These are phyloP conservation scores for Silene noctiflora DNA, from an alignment of 179 eudicot genomes.

Conservation along the genomic window DNA sequence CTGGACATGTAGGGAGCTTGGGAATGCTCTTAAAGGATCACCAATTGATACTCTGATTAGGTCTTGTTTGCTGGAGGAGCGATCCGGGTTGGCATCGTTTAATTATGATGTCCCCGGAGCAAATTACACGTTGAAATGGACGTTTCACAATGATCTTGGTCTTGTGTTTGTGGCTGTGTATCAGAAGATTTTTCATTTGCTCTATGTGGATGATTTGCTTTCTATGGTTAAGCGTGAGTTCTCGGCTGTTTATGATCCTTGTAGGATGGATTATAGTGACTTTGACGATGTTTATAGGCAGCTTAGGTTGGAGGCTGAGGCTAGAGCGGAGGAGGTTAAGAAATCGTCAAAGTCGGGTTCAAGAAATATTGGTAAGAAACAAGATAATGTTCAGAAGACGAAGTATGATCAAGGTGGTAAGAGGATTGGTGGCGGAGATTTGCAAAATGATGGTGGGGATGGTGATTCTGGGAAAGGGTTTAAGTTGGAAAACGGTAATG, in stretches of 20 bases:
- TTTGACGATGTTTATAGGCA: constrained; percentile 77
- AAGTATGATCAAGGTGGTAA: constrained; percentile 57
- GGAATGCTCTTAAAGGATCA: constrained; percentile 83
- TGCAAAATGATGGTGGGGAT: constrained; percentile 50
- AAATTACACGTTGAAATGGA: constrained; percentile 87
- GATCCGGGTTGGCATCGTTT: constrained; percentile 81
- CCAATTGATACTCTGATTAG: constrained; percentile 87
- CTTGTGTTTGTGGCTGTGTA: constrained; percentile 95
- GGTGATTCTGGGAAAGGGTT: constrained; percentile 38
- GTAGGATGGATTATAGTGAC: constrained; percentile 54
- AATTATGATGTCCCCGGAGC: constrained; percentile 81
- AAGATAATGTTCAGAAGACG: constrained; percentile 49
- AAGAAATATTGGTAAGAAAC: constrained; percentile 48
- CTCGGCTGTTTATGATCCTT: constrained; percentile 75
- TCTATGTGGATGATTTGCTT: constrained; percentile 91
- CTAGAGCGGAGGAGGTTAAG: constrained; percentile 85
- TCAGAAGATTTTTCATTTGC: constrained; percentile 73
- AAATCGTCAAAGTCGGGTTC: constrained; percentile 59
- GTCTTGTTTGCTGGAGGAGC: constrained; percentile 91
- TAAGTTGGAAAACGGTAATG: constrained; percentile 49
- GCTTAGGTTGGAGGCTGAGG: constrained; percentile 89
- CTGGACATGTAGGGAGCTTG: constrained; percentile 91
- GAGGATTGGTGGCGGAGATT: constrained; percentile 52
- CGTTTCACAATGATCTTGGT: constrained; percentile 87
- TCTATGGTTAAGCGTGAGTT: constrained; percentile 84